These are phyloP conservation scores for Myxozyma nipponensis DNA, from an alignment of 805 yeast genomes.

Conservation along the genomic window DNA sequence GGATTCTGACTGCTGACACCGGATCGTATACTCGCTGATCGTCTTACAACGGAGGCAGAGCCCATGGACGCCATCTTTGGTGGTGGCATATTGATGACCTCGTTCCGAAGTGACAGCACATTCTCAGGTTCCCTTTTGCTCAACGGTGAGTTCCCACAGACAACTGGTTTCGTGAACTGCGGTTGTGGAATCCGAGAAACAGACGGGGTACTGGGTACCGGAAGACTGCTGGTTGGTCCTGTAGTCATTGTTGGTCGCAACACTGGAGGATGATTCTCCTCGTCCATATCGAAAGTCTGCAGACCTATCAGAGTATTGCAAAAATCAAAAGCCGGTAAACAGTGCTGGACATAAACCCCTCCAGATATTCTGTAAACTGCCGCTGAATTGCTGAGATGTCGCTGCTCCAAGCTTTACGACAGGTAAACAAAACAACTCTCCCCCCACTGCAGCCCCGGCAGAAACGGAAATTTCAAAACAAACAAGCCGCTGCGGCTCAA, in stretches of 20 bases:
- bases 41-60: neutral
- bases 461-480: too few species aligned
- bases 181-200: slow-evolving; percentile 21
- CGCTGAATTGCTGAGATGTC: too few species aligned
- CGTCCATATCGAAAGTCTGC: too few species aligned
- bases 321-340: too few species aligned
- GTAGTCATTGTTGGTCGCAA: neutral
- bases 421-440: too few species aligned
- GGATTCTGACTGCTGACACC: neutral
- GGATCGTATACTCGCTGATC: neutral
- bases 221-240: neutral
- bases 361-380: too few species aligned
- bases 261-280: slow-evolving; percentile 2
- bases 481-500: too few species aligned
- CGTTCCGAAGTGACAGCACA: too few species aligned
- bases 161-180: neutral
- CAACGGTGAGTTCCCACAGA: slow-evolving; percentile 7
- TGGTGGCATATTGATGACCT: slow-evolving; percentile 12
- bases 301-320: too few species aligned
- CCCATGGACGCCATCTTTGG: slow-evolving; percentile 8
- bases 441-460: too few species aligned
- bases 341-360: too few species aligned
- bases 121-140: neutral
- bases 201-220: slow-evolving; percentile 9
- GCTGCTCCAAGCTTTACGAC: too few species aligned